These are phyloP conservation scores for Lathyrus aphaca DNA, from an alignment of 306 rosid genomes.

Conservation along the genomic window DNA sequence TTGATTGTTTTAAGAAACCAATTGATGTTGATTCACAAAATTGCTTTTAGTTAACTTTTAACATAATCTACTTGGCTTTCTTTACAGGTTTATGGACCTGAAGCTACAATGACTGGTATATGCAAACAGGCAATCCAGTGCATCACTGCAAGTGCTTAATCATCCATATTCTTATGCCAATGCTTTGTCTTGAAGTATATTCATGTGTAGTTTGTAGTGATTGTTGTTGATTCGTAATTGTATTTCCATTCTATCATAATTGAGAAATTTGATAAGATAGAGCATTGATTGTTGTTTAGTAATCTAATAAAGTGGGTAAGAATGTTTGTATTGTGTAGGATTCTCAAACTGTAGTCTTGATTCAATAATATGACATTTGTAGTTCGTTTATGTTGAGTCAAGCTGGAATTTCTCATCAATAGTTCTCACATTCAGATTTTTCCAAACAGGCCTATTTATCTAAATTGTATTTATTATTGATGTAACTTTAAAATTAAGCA, in stretches of 20 bases:
- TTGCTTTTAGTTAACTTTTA: neutral
- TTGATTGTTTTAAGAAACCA: slow-evolving; percentile 18
- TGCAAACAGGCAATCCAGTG: slow-evolving; percentile 96
- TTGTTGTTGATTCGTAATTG: slow-evolving; percentile 37
- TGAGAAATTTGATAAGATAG: slow-evolving; percentile 31
- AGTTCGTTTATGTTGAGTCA: neutral
- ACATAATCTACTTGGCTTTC: slow-evolving; percentile 33
- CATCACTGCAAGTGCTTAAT: slow-evolving; percentile 79
- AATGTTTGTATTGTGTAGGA: slow-evolving; percentile 30
- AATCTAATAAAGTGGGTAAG: slow-evolving; percentile 33
- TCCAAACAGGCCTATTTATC: no score
- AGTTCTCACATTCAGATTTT: neutral
- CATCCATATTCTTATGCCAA: neutral
- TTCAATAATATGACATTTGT: neutral
- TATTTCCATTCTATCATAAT: slow-evolving; percentile 26
- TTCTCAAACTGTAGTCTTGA: slow-evolving; percentile 3
- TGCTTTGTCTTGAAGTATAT: slow-evolving; percentile 8
- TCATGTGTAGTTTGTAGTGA: slow-evolving; percentile 37
- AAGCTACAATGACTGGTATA: slow-evolving; percentile 97
- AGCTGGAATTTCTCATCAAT: neutral
- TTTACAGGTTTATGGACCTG: slow-evolving; percentile 93
- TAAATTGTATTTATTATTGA: no score
- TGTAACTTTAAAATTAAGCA: no score
- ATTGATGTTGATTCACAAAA: slow-evolving; percentile 7
- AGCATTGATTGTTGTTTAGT: slow-evolving; percentile 32